Evolutionary conservation across 176 grass and related monocot genomes (phyloP).

Genomic region (Olyra latifolia): DNA sequence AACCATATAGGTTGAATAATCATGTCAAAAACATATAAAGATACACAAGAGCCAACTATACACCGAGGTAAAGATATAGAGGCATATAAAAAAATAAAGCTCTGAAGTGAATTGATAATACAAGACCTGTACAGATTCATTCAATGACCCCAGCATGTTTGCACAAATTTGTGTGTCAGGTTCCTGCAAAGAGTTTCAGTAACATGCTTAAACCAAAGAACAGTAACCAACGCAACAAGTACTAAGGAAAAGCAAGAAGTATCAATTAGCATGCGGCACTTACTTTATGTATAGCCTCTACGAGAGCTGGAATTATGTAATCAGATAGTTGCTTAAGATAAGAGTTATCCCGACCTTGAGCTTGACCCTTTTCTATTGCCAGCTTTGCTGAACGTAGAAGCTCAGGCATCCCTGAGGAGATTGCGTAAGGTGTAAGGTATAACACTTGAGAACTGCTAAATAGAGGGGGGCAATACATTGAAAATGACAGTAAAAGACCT

Average conservation of each 20-base stretch:
- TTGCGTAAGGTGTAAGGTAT: conserved; percentile 19
- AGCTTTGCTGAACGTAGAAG: conserved; percentile 73
- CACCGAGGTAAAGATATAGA: neutral
- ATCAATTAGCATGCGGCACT: conserved; percentile 26
- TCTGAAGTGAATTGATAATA: neutral
- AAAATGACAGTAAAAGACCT: conserved; percentile 40
- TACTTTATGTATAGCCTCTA: conserved; percentile 82
- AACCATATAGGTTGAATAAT: conserved; percentile 19
- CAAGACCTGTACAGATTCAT: conserved; percentile 66
- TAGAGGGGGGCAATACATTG: conserved; percentile 8
- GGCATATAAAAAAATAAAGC: conserved; percentile 4
- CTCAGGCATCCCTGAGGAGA: conserved; percentile 68
- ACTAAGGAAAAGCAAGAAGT: conserved; percentile 7
- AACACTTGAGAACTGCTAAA: conserved; percentile 1
- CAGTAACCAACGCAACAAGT: conserved; percentile 18
- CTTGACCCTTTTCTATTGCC: conserved; percentile 65
- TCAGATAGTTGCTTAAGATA: conserved; percentile 76
- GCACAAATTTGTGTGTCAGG: conserved; percentile 73
- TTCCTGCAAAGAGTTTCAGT: conserved; percentile 60
- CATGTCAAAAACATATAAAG: conserved; percentile 23
- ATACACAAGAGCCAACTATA: conserved; percentile 6
- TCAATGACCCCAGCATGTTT: conserved; percentile 64
- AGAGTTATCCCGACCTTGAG: conserved; percentile 68
- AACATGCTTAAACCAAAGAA: conserved; percentile 29
- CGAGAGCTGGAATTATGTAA: conserved; percentile 77